These are phyloP conservation scores for Parathielavia appendiculata DNA, from an alignment of 495 filamentous ascomycete genomes.

Conservation along the genomic window DNA sequence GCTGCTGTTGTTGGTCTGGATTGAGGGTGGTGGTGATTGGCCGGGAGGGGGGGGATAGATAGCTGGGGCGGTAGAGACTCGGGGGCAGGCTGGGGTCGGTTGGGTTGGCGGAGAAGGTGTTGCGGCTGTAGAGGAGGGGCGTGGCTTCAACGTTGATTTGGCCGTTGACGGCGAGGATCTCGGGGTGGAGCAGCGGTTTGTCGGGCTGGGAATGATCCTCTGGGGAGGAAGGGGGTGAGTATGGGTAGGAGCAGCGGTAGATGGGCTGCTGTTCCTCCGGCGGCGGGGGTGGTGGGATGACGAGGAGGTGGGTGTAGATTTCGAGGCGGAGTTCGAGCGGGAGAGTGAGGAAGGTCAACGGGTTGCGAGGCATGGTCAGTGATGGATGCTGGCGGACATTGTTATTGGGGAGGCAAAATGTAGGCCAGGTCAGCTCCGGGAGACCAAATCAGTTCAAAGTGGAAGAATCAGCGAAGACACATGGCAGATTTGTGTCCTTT, in stretches of 20 bases:
- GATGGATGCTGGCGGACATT: background rate
- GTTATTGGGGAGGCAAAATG: too few species aligned
- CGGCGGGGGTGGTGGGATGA: conserved; percentile 25
- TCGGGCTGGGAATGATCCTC: background rate
- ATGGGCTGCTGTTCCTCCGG: conserved; percentile 1
- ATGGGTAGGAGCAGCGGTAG: conserved; percentile 9
- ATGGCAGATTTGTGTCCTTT: background rate
- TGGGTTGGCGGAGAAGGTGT: conserved; percentile 50
- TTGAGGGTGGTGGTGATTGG: background rate
- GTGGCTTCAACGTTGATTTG: conserved; percentile 40
- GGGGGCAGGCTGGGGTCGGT: conserved; percentile 43
- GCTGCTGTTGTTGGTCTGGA: background rate
- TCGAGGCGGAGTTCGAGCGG: conserved; percentile 48
- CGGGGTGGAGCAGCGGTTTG: conserved; percentile 27
- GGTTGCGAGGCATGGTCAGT: conserved; percentile 5
- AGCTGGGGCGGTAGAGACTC: conserved; percentile 28
- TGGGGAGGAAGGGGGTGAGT: background rate
- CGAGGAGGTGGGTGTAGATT: conserved; percentile 45
- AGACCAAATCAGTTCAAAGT: too few species aligned
- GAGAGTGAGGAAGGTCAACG: conserved; percentile 38
- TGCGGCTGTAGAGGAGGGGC: conserved; percentile 45
- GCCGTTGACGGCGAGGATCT: conserved; percentile 39
- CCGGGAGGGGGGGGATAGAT: conserved; percentile 30
- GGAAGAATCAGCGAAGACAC: too few species aligned
- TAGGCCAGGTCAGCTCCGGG: too few species aligned